phyloP scores from a whole-genome alignment of 1,284 basidiomycete genomes.

The Irpex rosettiformis region DNA sequence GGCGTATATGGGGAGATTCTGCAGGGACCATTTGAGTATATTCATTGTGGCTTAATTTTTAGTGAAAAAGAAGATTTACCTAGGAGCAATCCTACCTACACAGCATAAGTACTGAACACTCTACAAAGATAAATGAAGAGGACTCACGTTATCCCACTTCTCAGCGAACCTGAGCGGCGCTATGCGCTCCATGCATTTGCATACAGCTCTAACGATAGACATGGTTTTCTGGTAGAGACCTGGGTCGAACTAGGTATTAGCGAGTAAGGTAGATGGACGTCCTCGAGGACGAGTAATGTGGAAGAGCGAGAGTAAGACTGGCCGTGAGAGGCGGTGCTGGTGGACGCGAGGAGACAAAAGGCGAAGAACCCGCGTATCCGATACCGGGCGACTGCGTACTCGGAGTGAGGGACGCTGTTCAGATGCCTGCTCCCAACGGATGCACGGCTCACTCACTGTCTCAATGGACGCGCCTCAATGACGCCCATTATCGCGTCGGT shows the following conservation, averaged over 20 bases:
- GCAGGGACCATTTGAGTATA: conserved; percentile 6
- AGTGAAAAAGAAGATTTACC: conserved; percentile 40
- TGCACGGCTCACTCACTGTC: neutral
- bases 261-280: neutral
- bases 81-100: conserved; percentile 78
- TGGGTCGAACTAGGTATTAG: neutral
- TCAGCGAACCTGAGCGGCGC: conserved; percentile 84
- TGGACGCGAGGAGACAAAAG: neutral
- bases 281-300: neutral
- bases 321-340: neutral
- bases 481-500: neutral
- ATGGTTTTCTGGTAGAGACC: conserved; percentile 20
- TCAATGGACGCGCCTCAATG: neutral
- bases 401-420: neutral
- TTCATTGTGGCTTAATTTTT: neutral
- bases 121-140: neutral
- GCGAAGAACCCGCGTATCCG: conserved; percentile 1
- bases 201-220: conserved; percentile 47
- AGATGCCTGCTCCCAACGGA: neutral
- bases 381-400: neutral
- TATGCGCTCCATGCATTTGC: conserved; percentile 72
- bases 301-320: neutral
- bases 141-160: conserved; percentile 87
- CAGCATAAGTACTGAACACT: neutral
- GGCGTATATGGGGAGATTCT: conserved; percentile 72